phyloP scores from a whole-genome alignment of 208 protist genomes.

The Naegleria gruberi region DNA sequence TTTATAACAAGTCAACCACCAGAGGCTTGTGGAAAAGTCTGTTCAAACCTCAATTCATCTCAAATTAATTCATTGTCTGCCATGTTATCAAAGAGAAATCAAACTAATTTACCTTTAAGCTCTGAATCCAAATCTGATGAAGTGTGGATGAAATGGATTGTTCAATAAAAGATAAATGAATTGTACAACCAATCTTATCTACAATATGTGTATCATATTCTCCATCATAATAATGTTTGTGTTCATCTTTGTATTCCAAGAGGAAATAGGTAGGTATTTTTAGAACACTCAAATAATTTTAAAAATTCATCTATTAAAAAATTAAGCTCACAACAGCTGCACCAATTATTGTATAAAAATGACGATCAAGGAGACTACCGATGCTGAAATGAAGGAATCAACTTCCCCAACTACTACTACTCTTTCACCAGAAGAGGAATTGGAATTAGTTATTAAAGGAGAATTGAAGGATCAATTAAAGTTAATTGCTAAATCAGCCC shows the following conservation, averaged over 20 bases:
- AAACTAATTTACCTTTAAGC: background rate
- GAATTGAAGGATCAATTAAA: background rate
- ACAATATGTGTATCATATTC: no score
- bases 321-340: background rate
- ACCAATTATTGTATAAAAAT: no score
- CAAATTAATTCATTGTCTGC: background rate
- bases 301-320: background rate
- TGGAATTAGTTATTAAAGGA: background rate
- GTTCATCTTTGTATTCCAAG: no score
- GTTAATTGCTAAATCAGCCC: background rate
- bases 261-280: background rate
- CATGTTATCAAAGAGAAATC: background rate
- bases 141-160: background rate
- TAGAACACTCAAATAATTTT: background rate
- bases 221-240: no score
- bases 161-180: background rate
- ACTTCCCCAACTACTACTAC: background rate
- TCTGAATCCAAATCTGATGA: background rate
- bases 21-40: background rate
- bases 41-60: background rate
- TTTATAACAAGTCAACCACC: background rate
- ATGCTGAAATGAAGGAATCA: background rate
- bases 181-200: no score
- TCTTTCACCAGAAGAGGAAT: background rate
- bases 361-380: background rate